A percentile compares a stretch with the other conserved stretches of the same genome.
Conservation (phyloP, 805 yeast genomes). For the Ogataea ramenticola region DNA sequence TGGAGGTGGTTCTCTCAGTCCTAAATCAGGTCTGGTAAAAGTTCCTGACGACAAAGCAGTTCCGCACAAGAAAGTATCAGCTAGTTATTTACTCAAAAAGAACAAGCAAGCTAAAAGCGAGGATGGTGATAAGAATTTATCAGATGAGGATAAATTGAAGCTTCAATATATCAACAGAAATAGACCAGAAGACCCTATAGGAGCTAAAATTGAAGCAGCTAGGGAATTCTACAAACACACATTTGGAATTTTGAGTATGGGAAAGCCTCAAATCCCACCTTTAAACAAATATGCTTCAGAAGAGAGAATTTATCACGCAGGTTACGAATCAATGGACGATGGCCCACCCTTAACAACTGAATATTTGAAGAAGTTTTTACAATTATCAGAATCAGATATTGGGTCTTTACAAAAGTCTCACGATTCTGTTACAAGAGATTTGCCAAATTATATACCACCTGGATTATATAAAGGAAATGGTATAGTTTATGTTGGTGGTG, state of each 20-base stretch:
- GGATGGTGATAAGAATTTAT: background rate
- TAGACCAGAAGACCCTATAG: conserved; percentile 24
- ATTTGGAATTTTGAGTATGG: conserved; percentile 13
- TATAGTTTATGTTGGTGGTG: conserved; percentile 72
- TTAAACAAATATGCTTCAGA: conserved; percentile 37
- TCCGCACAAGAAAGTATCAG: background rate
- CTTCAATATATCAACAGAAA: conserved; percentile 15
- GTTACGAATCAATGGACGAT: conserved; percentile 35
- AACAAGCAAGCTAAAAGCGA: background rate
- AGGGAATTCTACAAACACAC: conserved; percentile 36
- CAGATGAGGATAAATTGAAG: conserved; percentile 4
- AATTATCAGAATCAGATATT: conserved; percentile 36
- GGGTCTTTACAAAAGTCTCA: conserved; percentile 41
- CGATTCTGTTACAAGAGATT: conserved; percentile 30
- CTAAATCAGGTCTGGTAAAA: background rate
- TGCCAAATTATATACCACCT: conserved; percentile 42
- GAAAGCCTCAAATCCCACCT: conserved; percentile 37
- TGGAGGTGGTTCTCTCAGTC: background rate
- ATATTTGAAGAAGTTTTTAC: conserved; percentile 44
- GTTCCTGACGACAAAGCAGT: conserved; percentile 4
- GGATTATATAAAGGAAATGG: conserved; percentile 46
- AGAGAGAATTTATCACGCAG: conserved; percentile 47
- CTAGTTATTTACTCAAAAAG: background rate
- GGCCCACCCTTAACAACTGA: conserved; percentile 41
- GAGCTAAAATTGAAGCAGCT: conserved; percentile 26